Evolutionary conservation across 371 early-diverging fungal genomes (phyloP).

Genomic region (Zychaea mexicana): DNA sequence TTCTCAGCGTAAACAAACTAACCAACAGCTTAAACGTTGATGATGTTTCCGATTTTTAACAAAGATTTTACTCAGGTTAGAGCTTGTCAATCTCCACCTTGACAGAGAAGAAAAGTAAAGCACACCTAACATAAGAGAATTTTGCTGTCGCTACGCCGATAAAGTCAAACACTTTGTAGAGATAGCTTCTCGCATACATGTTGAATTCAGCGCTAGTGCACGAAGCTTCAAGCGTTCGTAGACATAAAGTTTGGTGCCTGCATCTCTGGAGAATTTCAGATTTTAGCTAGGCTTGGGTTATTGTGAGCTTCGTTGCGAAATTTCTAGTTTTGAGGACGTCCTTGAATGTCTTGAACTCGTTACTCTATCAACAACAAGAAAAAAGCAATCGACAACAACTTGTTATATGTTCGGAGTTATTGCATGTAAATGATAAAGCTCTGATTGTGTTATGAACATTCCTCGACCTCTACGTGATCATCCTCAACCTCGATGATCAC

Average conservation of each 20-base stretch:
- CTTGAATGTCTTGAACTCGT: slow-evolving; percentile 13
- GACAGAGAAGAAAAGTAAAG: not conserved
- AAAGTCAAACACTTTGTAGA: slow-evolving; percentile 27
- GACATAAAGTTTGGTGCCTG: slow-evolving; percentile 9
- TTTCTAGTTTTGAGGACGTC: slow-evolving; percentile 19
- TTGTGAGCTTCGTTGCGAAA: slow-evolving; percentile 27
- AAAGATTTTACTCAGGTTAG: too few species aligned
- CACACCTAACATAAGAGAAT: slow-evolving; percentile 25
- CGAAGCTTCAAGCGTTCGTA: slow-evolving; percentile 33
- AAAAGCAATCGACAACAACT: too few species aligned
- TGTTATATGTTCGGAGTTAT: too few species aligned
- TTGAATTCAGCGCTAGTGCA: slow-evolving; percentile 28
- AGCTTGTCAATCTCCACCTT: too few species aligned
- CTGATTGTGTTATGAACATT: too few species aligned
- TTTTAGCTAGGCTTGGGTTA: slow-evolving; percentile 33
- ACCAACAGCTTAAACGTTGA: too few species aligned
- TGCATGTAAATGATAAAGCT: too few species aligned
- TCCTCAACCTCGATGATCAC: too few species aligned
- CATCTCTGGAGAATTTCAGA: slow-evolving; percentile 22
- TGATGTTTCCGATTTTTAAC: too few species aligned
- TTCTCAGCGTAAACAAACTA: too few species aligned
- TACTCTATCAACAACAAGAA: too few species aligned
- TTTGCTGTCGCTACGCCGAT: slow-evolving; percentile 27
- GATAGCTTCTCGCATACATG: slow-evolving; percentile 36
- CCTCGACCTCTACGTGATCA: too few species aligned